Base-by-base conservation (phyloP, 345 rosid species). In the Camelina laxa region DNA sequence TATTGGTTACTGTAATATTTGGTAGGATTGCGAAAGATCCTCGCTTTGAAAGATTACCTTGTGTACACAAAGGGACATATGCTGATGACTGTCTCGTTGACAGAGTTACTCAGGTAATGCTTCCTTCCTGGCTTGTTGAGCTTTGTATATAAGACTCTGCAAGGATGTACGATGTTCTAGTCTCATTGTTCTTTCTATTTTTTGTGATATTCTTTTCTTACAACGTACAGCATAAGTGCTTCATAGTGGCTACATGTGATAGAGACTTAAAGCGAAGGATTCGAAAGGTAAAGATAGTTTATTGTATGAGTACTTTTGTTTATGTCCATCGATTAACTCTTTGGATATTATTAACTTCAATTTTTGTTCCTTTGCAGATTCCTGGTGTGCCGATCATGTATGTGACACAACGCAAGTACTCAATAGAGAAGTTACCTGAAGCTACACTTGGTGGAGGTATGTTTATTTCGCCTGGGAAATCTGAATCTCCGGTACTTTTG, bases 71-170 rank as follows among this genome's bases (percentile, higher is more conserved):
- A 80, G 99, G 98, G 20, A 92, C 98, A 12, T 96, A 96, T 81
- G 99, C 99, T 50, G 98, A 96, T 88, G 99, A 96, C 84, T 96
- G 99, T 68, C 82, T 96, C 45, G 98, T 96, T n/a, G 91, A 87
- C 42, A 88, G 99, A 82, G 97, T 92, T 70, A 90, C 92, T 56
- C 83, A 81, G 94, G 97, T 88, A 70, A 57, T 51, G 10, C 33
- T 7, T 71, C 54, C 1, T 41, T 44, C 57, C 60, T 55, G 9
- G 1, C 8, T 47, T 45, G 50, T 54, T 50, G 47, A 47, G 45
- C 35, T 59, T 22, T 49, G 60, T 21, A 22, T 36, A 6, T n/a
- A 14, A 58, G 51, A 12, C 19, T 55, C 30, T 55, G 24, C 3
- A 7, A 31, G 58, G 38, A 55, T 48, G n/a, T 42, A n/a, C 12